phyloP scores from a whole-genome alignment of 306 rosid genomes.

The Quillaja saponaria region DNA sequence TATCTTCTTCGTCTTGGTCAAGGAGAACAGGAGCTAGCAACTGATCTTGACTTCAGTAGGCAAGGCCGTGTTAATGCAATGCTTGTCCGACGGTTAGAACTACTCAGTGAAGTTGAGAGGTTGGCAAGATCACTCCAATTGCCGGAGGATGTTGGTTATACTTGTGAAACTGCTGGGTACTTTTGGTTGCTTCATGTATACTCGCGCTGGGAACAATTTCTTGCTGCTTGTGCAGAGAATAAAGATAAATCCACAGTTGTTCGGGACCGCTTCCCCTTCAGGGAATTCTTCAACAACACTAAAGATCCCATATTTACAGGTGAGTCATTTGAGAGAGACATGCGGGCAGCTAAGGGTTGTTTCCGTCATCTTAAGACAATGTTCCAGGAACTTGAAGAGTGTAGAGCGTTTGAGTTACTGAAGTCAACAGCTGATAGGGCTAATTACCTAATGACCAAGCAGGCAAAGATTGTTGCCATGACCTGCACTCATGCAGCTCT shows the following conservation, averaged over 20 bases:
- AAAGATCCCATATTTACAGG: conserved; percentile 73
- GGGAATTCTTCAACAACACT: conserved; percentile 78
- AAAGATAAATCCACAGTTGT: conserved; percentile 66
- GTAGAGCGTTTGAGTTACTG: conserved; percentile 90
- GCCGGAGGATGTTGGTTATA: conserved; percentile 98
- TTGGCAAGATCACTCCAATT: conserved; percentile 93
- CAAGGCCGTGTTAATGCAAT: conserved; percentile 99
- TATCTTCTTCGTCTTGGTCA: conserved; percentile 99
- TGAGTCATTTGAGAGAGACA: conserved; percentile 81
- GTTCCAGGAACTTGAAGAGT: conserved; percentile 99
- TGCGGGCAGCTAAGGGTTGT: conserved; percentile 90
- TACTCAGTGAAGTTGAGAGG: conserved; percentile 89
- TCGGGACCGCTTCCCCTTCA: conserved; percentile 89
- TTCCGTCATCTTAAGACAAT: conserved; percentile 83
- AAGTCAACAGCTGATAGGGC: conserved; percentile 99
- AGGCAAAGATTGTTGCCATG: conserved; percentile 99
- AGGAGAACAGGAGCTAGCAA: conserved; percentile 98
- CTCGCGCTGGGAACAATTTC: conserved; percentile 95
- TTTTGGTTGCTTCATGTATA: conserved; percentile 98
- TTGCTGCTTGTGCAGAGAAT: conserved; percentile 75
- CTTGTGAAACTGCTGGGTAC: conserved; percentile 98
- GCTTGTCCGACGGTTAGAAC: conserved; percentile 88
- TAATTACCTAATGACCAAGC: conserved; percentile 96
- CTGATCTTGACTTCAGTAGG: conserved; percentile 97
- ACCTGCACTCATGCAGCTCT: conserved; percentile 98